These are phyloP conservation scores for Prunus campanulata DNA, from an alignment of 306 rosid species.

Conservation along the genomic window DNA sequence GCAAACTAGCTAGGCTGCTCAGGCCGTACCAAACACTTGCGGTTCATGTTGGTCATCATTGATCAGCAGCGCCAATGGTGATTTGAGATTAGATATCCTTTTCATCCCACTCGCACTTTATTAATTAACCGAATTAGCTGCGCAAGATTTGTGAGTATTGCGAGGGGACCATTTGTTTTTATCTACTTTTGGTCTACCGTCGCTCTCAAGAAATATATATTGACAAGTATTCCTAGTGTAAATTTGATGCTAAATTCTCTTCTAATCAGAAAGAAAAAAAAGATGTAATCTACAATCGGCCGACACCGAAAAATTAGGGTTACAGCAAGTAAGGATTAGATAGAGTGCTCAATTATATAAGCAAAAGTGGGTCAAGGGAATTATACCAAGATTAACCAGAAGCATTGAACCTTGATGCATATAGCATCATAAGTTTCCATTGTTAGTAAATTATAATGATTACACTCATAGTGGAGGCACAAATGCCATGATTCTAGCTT, in stretches of 20 bases:
- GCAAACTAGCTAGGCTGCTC: neutral
- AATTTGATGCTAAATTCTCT: no score
- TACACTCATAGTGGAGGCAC: slow-evolving; percentile 23
- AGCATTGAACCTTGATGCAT: slow-evolving; percentile 37
- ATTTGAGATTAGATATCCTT: no score
- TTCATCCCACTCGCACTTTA: no score
- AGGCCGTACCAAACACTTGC: neutral
- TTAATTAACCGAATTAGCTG: no score
- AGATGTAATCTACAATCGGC: neutral
- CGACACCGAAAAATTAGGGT: neutral
- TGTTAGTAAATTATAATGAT: slow-evolving; percentile 26
- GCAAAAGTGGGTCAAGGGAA: slow-evolving; percentile 8
- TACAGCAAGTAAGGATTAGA: neutral
- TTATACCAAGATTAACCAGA: neutral
- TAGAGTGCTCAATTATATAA: neutral
- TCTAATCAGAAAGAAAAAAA: neutral
- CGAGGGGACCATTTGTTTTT: neutral
- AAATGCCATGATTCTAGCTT: slow-evolving; percentile 23
- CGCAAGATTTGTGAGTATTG: neutral
- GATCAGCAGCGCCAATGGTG: no score
- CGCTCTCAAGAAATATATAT: neutral
- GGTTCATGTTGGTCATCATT: neutral
- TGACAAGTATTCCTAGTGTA: neutral
- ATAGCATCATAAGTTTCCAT: slow-evolving; percentile 17
- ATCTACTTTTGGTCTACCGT: slow-evolving; percentile 4